phyloP scores from a whole-genome alignment of 192 early-diverging fungal species.

The Coemansia brasiliensis region DNA sequence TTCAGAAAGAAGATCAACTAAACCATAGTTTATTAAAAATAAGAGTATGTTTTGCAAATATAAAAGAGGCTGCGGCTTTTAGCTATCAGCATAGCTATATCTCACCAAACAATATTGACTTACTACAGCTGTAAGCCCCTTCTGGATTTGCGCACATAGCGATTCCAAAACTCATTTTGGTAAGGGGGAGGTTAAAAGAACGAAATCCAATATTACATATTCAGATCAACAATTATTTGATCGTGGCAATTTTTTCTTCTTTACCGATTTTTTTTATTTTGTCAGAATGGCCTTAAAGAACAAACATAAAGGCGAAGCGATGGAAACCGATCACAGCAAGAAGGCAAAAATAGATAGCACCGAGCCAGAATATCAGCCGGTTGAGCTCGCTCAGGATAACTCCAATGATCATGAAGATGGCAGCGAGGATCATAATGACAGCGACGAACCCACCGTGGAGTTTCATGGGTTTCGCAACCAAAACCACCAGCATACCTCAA shows the following conservation, averaged over 20 bases:
- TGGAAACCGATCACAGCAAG: neutral
- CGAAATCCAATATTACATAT: no score
- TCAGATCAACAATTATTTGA: no score
- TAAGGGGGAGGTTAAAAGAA: no score
- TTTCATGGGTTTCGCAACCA: conserved; percentile 45
- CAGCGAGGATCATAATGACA: neutral
- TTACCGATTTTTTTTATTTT: neutral
- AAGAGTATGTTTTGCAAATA: no score
- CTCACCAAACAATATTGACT: no score
- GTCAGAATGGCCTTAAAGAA: neutral
- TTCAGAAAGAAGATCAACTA: conserved; percentile 82
- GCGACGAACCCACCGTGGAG: conserved; percentile 14
- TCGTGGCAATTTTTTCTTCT: neutral
- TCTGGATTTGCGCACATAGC: no score
- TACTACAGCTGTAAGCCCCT: no score
- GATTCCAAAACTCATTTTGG: no score
- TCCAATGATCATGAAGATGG: neutral
- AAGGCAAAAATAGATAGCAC: neutral
- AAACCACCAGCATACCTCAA: conserved; percentile 53
- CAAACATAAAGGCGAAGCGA: neutral
- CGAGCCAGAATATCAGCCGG: conserved; percentile 1
- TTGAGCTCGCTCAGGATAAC: neutral
- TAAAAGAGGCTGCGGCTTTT: no score
- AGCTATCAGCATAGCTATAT: no score
- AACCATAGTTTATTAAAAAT: neutral